Conservation (phyloP, 1,139 yeast genomes). For the Hyphopichia wangnamkhiaoensis region DNA sequence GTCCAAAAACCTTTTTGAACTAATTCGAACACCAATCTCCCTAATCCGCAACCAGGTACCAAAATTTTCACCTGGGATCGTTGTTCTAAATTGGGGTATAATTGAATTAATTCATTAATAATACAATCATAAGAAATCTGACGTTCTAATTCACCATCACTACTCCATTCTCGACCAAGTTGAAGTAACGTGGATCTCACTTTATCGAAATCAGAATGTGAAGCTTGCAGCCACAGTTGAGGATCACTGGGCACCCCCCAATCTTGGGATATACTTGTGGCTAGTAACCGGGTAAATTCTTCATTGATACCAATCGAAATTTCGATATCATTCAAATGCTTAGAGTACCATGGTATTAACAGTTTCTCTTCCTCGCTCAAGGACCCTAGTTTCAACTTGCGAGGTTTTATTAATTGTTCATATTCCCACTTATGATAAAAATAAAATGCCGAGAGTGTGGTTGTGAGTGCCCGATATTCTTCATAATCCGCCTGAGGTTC, state of each 20-base stretch:
- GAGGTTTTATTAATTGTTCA: slow-evolving; percentile 37
- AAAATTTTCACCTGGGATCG: slow-evolving; percentile 51
- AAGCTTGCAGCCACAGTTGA: slow-evolving; percentile 46
- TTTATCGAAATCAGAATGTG: slow-evolving; percentile 55
- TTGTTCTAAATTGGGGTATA: slow-evolving; percentile 41
- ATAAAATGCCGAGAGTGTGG: slow-evolving; percentile 40
- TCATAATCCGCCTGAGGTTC: slow-evolving; percentile 22
- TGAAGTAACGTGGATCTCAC: slow-evolving; percentile 65
- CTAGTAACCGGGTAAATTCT: slow-evolving; percentile 48
- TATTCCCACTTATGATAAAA: slow-evolving; percentile 36
- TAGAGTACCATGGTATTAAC: slow-evolving; percentile 53
- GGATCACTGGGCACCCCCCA: slow-evolving; percentile 56
- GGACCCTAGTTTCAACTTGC: slow-evolving; percentile 27
- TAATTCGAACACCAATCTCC: slow-evolving; percentile 73
- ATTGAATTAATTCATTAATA: slow-evolving; percentile 39
- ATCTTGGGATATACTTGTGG: slow-evolving; percentile 44
- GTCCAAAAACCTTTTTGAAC: slow-evolving; percentile 67
- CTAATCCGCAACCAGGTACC: slow-evolving; percentile 86
- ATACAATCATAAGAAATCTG: slow-evolving; percentile 46
- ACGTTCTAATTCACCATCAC: slow-evolving; percentile 60
- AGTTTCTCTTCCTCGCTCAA: slow-evolving; percentile 41
- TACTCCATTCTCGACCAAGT: slow-evolving; percentile 74
- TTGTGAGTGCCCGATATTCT: slow-evolving; percentile 40
- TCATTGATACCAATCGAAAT: slow-evolving; percentile 52
- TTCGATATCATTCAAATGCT: slow-evolving; percentile 45